phyloP scores from a whole-genome alignment of 225 moss, liverwort and hornwort species.

The Polytrichum commune region DNA sequence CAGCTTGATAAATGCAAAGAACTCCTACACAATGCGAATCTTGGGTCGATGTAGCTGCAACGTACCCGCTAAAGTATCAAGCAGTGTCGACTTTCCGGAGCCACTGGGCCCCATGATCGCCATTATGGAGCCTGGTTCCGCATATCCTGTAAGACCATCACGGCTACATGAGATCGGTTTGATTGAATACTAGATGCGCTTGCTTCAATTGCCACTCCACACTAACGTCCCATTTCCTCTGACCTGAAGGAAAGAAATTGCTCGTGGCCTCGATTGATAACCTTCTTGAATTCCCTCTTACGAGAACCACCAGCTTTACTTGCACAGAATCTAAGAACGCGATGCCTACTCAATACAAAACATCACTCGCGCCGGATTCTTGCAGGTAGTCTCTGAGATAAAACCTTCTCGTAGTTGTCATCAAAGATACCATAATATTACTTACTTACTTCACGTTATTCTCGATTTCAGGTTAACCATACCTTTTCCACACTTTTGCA shows the following conservation, averaged over 20 bases:
- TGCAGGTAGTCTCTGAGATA: no score
- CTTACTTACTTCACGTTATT: no score
- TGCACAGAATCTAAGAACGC: no score
- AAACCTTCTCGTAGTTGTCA: no score
- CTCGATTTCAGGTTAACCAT: no score
- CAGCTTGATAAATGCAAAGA: no score
- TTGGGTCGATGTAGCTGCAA: neutral
- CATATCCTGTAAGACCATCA: constrained; percentile 44
- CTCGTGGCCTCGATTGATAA: neutral
- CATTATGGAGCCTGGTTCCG: constrained; percentile 65
- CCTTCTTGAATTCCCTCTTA: neutral
- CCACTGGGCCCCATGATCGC: constrained; percentile 80
- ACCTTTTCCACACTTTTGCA: no score
- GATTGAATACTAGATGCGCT: neutral
- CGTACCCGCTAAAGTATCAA: constrained; percentile 69
- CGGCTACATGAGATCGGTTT: neutral
- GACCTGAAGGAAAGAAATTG: neutral
- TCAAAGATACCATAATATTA: no score
- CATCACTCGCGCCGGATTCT: no score
- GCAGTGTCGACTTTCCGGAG: constrained; percentile 70
- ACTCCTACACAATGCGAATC: no score
- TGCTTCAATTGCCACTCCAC: neutral
- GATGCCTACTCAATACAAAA: no score
- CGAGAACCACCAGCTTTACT: neutral
- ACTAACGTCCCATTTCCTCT: neutral